Percentiles rank a stretch among this genome's conserved stretches.
Conservation (phyloP, 139 green algal species). For the Chloropicon primus region DNA sequence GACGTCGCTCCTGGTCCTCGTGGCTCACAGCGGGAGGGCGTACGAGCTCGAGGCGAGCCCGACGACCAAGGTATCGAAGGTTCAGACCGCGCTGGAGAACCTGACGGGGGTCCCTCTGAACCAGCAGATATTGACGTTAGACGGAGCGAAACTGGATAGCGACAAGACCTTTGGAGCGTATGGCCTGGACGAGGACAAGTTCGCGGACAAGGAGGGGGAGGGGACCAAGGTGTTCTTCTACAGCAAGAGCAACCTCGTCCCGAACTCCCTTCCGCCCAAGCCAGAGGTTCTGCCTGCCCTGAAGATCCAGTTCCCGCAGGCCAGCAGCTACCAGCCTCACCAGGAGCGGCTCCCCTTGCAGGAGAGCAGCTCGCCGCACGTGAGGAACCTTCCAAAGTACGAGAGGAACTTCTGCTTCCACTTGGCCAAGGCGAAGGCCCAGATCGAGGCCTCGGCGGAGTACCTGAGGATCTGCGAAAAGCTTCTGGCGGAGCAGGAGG, state of each 20-base stretch:
- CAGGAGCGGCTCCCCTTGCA: conserved; percentile 56
- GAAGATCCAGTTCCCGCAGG: background rate
- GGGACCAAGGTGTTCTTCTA: conserved; percentile 5
- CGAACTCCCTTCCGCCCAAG: background rate
- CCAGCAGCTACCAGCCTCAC: background rate
- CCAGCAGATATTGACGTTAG: background rate
- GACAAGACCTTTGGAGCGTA: background rate
- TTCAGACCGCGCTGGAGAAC: background rate
- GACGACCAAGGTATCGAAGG: background rate
- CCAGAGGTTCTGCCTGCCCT: background rate
- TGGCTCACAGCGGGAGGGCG: background rate
- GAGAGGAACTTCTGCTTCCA: conserved; percentile 67
- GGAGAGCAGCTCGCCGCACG: conserved; percentile 37
- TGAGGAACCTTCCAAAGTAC: conserved; percentile 65
- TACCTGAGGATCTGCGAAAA: conserved; percentile 4
- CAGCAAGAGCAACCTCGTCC: conserved; percentile 1
- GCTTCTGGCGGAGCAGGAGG: conserved; percentile 33
- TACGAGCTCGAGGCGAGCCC: background rate
- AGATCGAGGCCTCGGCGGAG: background rate
- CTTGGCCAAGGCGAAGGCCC: conserved; percentile 28
- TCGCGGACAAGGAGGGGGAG: background rate
- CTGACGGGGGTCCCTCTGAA: background rate
- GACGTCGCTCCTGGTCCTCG: background rate
- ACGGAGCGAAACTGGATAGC: background rate
- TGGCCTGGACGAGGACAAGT: background rate